Conservation (phyloP, 345 rosid genomes). For the Brassica cretica region DNA sequence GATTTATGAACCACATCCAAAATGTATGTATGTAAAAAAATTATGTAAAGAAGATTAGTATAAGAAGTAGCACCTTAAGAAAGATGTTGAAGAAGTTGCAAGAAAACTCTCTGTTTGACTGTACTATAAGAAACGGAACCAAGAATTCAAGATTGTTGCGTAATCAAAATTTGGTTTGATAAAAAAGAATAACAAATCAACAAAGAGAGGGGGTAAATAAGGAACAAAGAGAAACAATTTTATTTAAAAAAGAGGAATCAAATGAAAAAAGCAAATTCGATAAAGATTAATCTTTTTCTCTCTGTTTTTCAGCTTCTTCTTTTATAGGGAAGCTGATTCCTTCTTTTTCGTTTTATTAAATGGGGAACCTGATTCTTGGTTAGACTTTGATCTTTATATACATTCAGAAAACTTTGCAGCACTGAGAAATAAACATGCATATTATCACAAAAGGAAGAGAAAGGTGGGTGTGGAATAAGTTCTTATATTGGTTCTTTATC, state of each 20-base stretch:
- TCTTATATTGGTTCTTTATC: background rate
- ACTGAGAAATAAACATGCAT: background rate
- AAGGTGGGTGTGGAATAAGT: background rate
- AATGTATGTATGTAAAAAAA: background rate
- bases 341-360: background rate
- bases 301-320: slow-evolving; percentile 22
- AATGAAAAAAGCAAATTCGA: slow-evolving; percentile 8
- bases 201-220: background rate
- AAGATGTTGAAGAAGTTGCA: slow-evolving; percentile 16
- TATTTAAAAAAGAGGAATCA: slow-evolving; percentile 10
- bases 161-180: background rate
- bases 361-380: slow-evolving; percentile 24
- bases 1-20: background rate
- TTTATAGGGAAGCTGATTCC: slow-evolving; percentile 41
- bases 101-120: background rate
- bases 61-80: slow-evolving; percentile 18
- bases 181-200: background rate
- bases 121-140: background rate
- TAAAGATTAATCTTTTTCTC: slow-evolving; percentile 15
- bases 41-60: background rate
- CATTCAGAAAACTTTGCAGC: slow-evolving; percentile 23
- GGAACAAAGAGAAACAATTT: background rate
- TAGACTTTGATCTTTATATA: slow-evolving; percentile 16
- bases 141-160: slow-evolving; percentile 5
- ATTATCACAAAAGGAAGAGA: slow-evolving; percentile 2